A percentile compares a stretch with the other conserved stretches of the same genome.
Evolutionary conservation across 331 rosid species (phyloP).

Genomic region (Rhamnella rubrinervis): DNA sequence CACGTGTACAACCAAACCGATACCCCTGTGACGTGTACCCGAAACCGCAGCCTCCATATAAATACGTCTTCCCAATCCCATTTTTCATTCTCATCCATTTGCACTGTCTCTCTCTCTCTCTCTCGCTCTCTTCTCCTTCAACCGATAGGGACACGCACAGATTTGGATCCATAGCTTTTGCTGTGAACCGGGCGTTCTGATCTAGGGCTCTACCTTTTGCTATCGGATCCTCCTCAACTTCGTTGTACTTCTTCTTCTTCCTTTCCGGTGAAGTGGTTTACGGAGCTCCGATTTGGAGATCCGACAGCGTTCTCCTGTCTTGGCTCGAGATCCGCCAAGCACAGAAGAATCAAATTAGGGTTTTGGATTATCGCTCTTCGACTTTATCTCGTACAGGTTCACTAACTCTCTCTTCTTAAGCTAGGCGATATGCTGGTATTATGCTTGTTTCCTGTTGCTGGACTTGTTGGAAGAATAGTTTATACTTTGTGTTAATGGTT

Average conservation of each 20-base stretch:
- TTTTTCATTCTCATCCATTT: conserved; percentile 67
- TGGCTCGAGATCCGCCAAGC: conserved; percentile 99
- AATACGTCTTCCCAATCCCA: conserved; percentile 33
- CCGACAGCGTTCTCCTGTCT: conserved; percentile 60
- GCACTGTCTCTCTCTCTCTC: conserved; percentile 15
- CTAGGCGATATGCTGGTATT: background rate
- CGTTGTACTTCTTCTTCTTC: background rate
- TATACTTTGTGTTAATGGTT: background rate
- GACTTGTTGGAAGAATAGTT: too few relatives aligned
- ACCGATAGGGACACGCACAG: conserved; percentile 35
- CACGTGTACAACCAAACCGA: conserved; percentile 46
- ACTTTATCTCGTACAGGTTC: conserved; percentile 30
- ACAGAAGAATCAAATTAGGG: conserved; percentile 48
- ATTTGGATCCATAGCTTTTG: conserved; percentile 28
- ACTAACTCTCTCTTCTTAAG: background rate
- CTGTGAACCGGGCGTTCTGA: conserved; percentile 17
- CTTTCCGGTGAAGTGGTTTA: background rate
- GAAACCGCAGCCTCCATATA: conserved; percentile 86
- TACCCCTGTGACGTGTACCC: conserved; percentile 61
- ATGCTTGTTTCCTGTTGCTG: background rate
- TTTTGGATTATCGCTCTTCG: conserved; percentile 30
- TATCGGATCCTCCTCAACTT: conserved; percentile 16
- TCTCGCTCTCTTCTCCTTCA: background rate
- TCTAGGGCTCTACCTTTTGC: conserved; percentile 35
- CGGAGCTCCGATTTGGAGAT: conserved; percentile 31